Base-by-base conservation (phyloP, 2,329 filamentous ascomycete genomes). In the Shiraia sp. region DNA sequence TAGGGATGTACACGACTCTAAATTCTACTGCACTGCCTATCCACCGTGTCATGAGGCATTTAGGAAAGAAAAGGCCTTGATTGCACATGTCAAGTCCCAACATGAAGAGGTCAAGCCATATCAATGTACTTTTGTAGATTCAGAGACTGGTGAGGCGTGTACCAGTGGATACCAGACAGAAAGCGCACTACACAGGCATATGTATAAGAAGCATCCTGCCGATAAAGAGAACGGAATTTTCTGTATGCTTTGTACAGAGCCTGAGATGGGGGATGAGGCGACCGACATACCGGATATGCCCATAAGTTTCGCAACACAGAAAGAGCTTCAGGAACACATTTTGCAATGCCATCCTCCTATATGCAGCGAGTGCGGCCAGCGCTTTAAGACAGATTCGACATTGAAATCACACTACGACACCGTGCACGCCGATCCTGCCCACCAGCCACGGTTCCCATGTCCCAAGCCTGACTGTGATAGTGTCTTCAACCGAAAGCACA, bases 61-160 rank as follows among this genome's bases (percentile, higher is more conserved):
- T 68, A 82, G 92, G 47, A 96, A 96, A 70, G 86, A 90, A 64
- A 84, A 90, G 52, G 95, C 90, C 0, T 77, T 96, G 12, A 83
- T 91, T 64, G 85, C 87, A 36, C 92, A 97, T 65, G 81, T 96
- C 49, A 82, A 85, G 39, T 81, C 82, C 8, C 85, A 84, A 10
- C 92, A 97, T 66, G 73, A 92, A 27, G 76, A 85, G 19, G 71
- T 86, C 45, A 82, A 85, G 32, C 83, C 88, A 0, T 95, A 84
- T 59, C 76, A 78, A 4, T 97, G 92, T 66, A 74, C 76, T 1
- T 76, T 85, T 42, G 52, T 78, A n/a, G 73, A 83, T 49, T 64
- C 72, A 14, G 64, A 66, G 4, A 81, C 79, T 0, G 76, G 75
- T 6, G 64, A 77, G 36, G 65, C 67, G 39, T 96, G 92, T 59